phyloP scores from a whole-genome alignment of 139 green algal species.

The Nannochloris sp. region DNA sequence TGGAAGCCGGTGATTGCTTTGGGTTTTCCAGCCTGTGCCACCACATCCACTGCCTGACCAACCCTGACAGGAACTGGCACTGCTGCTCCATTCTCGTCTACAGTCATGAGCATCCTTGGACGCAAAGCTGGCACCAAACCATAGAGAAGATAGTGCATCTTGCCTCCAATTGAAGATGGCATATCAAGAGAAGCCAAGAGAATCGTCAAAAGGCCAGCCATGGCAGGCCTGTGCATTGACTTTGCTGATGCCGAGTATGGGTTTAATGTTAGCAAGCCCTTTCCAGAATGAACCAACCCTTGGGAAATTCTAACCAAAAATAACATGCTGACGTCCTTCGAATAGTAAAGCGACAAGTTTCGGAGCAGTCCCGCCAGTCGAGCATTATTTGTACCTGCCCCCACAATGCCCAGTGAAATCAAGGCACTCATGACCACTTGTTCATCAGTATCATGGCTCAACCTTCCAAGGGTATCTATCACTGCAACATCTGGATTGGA shows the following conservation, averaged over 20 bases:
- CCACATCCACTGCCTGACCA: slow-evolving; percentile 90
- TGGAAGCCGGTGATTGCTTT: slow-evolving; percentile 98
- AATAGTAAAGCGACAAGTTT: slow-evolving; percentile 87
- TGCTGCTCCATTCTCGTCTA: slow-evolving; percentile 78
- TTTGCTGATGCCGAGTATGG: slow-evolving; percentile 83
- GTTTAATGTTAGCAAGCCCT: slow-evolving; percentile 87
- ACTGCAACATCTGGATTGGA: slow-evolving; percentile 71
- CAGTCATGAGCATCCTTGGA: slow-evolving; percentile 93
- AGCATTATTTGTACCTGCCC: slow-evolving; percentile 96
- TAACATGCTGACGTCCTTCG: slow-evolving; percentile 90
- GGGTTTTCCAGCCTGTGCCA: slow-evolving; percentile 91
- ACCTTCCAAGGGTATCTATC: slow-evolving; percentile 84
- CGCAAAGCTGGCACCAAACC: slow-evolving; percentile 77
- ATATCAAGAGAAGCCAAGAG: slow-evolving; percentile 68
- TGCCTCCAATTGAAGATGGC: slow-evolving; percentile 68
- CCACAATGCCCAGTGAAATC: slow-evolving; percentile 82
- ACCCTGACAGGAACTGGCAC: slow-evolving; percentile 83
- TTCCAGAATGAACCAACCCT: slow-evolving; percentile 86
- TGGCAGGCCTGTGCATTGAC: slow-evolving; percentile 71
- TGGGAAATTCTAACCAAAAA: slow-evolving; percentile 64
- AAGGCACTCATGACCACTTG: slow-evolving; percentile 75
- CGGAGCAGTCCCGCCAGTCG: slow-evolving; percentile 74
- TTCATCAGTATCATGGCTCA: slow-evolving; percentile 85
- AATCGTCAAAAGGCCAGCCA: slow-evolving; percentile 75
- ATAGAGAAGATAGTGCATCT: slow-evolving; percentile 91